phyloP scores from a whole-genome alignment of 192 early-diverging fungal species.

The Glomus cerebriforme region DNA sequence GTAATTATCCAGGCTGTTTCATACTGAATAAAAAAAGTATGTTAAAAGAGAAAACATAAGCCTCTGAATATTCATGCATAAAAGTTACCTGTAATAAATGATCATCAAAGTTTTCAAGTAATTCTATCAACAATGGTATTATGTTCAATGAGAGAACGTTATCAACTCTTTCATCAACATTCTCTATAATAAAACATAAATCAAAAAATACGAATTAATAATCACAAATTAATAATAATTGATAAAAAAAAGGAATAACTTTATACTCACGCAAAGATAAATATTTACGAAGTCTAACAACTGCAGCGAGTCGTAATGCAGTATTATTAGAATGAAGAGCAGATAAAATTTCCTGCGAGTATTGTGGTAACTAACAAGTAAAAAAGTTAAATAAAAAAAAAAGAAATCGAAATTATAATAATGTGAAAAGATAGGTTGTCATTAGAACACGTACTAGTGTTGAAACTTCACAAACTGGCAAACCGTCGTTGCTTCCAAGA shows the following conservation, averaged over 20 bases:
- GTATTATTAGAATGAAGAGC: slow-evolving; percentile 2
- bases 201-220: background rate
- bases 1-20: slow-evolving; percentile 26
- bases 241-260: background rate
- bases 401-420: background rate
- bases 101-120: slow-evolving; percentile 1
- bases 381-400: background rate
- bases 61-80: background rate
- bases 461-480: slow-evolving; percentile 24
- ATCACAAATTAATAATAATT: too few species aligned
- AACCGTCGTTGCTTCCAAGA: slow-evolving; percentile 1
- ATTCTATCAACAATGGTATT: slow-evolving; percentile 19
- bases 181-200: background rate
- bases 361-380: slow-evolving; percentile 16
- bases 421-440: background rate
- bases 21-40: background rate
- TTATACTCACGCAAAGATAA: slow-evolving; percentile 13
- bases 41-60: background rate
- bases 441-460: background rate
- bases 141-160: slow-evolving; percentile 8
- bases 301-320: slow-evolving; percentile 8
- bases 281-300: slow-evolving; percentile 26
- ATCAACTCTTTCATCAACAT: slow-evolving; percentile 24
- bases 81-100: slow-evolving; percentile 18
- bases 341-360: background rate